Evolutionary conservation across 208 protist genomes (phyloP), one percentile per base, ranked within the genome.

Genomic region (Endotrypanum monterogeii): DNA sequence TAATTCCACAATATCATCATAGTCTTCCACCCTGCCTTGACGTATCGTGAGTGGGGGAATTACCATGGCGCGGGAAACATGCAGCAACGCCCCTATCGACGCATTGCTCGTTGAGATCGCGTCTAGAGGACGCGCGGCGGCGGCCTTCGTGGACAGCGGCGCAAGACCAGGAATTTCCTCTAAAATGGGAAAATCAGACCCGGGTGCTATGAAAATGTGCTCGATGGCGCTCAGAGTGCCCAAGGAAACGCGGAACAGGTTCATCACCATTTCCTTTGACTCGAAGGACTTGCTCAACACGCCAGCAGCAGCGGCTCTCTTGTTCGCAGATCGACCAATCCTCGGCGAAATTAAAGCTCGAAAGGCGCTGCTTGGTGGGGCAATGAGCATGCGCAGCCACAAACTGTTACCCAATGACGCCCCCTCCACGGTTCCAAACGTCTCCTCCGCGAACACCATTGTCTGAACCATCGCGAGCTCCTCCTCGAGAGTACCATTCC

Each of bases 1-100:
- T 66, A 95, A 78, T 28, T 85, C 85, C 56, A 97, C 91, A 66
- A 93, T 93, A 63, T 95, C 89, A 67, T 98, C 94, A 79, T 96
- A 97, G 75, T 98, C 94, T 79, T 98, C 91, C 32, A 97, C 77
- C 18, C 90, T 81, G 25, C 94, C 94, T 18, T 80, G 75, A n/a
- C 92, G 92, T 23, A 96, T 72, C 44, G 73, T 61, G 23, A 96
- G 82, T 25, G 84, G 77, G 11, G 86, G 83, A 23, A 94, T 32
- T 23, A 95, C 66, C 18, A 41, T 23, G 6, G 57, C 67, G 8
- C 87, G 83, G 3, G 70, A 39, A 28, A 92, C 72, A 77, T 88
- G 79, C 14, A 83, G 71, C 7, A 95, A 20, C 20, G 54, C 67
- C 41, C 46, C 30, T 37, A 23, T 39, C 35, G 37, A 41, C 57